Evolutionary conservation across 192 early-diverging fungal genomes (phyloP), one percentile per base, ranked within the genome.

Genomic region (Entrophospora sp.): DNA sequence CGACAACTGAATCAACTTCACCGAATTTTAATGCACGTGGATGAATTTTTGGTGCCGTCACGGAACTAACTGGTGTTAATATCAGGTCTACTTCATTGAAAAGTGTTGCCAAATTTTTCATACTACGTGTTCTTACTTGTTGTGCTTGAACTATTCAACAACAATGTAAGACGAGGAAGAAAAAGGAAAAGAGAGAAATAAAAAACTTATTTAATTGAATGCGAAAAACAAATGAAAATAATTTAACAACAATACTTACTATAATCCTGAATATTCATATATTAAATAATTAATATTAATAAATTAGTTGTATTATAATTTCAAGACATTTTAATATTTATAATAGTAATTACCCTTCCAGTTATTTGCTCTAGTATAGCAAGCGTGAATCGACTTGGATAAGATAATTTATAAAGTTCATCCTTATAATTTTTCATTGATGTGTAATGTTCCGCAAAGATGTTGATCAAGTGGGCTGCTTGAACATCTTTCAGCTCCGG

Each of bases 391-490:
- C 43, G 24, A 63, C 30, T 63, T 31, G 61, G 61, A 63, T 12
- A 46, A 14, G n/a, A 32, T n/a, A 63, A 44, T 48, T 38, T 38
- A 35, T 28, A 27, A 1, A 38, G 8, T 10, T 45, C 5, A 1
- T 35, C 4, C 20, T 36, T 46, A 13, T 46, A 48, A 13, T 18
- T 22, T 5, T 63, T 63, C 18, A 30, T 31, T 14, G 16, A 4
- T 20, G 31, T 14, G 13, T 27, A 22, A n/a, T 87, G 79, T 67
- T 92, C 90, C 25, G 79, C 75, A 3, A 60, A 70, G 53, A 92
- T 88, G 6, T 85, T 82, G 27, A 86, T 79, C 6, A 70, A 63
- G 69, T 92, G 90, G 0, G 86, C 86, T 55, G 74, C 72, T 57
- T 76, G 66, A 7, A 77, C 68, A 32, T 73, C 63, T 32, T 85